A percentile compares a stretch with the other conserved stretches of the same genome.
phyloP scores from a whole-genome alignment of 2,329 filamentous ascomycete genomes.

The Leptographium radiaticola region DNA sequence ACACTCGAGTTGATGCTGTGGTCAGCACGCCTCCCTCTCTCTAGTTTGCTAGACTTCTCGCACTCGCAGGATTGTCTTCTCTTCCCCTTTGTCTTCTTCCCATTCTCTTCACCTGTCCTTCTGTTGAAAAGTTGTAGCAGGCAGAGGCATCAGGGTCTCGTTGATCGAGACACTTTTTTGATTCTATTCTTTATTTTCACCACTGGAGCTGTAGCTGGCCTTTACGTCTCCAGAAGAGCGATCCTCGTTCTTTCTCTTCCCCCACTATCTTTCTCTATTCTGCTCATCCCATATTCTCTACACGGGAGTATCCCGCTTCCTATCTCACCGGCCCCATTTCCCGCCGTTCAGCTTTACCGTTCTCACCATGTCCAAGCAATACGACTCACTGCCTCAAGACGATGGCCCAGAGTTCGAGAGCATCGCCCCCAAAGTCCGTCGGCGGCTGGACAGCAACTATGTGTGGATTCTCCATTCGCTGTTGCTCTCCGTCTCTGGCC shows the following conservation, averaged over 20 bases:
- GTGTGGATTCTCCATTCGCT: conserved; percentile 26
- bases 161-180: not conserved
- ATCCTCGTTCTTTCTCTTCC: too few species aligned
- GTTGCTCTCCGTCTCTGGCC: conserved; percentile 25
- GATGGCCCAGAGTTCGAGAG: conserved; percentile 14
- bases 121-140: too few species aligned
- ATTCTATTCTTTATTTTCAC: not conserved
- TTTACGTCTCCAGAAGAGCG: too few species aligned
- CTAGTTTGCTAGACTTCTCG: too few species aligned
- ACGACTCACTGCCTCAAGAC: conserved; percentile 22
- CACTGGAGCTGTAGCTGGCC: too few species aligned
- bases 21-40: not conserved
- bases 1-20: not conserved
- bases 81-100: not conserved
- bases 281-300: too few species aligned
- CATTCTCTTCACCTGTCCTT: not conserved
- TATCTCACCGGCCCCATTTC: not conserved
- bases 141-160: not conserved
- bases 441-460: conserved; percentile 17
- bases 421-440: conserved; percentile 4
- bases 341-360: conserved; percentile 3
- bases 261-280: too few species aligned
- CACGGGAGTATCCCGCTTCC: not conserved
- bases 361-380: conserved; percentile 19
- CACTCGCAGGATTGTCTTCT: not conserved